Evolutionary conservation across 306 rosid species (phyloP), one percentile per base, ranked within the genome.

Genomic region (cucumber (Cucumis sativus)): DNA sequence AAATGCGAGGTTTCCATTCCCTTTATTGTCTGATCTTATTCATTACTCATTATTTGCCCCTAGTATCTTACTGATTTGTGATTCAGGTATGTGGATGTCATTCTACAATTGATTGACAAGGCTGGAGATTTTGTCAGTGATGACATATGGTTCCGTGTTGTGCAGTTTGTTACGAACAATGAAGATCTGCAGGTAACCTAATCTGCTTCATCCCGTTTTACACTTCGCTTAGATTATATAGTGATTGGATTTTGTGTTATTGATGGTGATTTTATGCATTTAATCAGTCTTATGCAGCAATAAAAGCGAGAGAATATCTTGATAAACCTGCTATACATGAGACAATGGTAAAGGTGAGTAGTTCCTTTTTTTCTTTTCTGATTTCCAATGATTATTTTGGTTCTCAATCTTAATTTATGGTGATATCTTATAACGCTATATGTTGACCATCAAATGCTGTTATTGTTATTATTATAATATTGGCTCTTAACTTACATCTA

Each of bases 101-200:
- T 96, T 82, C 99, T 96, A 81, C 99, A 96, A 86, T 86, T 96
- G 89, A 96, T 96, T 83, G 99, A 96, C 88, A 96, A 96, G 92
- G 99, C 99, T 3, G 99, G 98, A 80, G 99, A 96, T 83, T 96
- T 96, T 87, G 99, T 96, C 40, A 96, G 99, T 14, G 99, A 96
- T 79, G 99, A 96, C 87, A 96, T 96, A 77, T 96, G 99, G 99
- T 96, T 92, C 84, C 97, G 99, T 76, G 99, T 96, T 79, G 99
- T 96, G 80, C 99, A 96, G 81, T 96, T 96, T 83, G 99, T 96
- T 82, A 92, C 98, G 57, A 96, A 96, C 86, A 96, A 96, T 77
- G 99, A 96, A 86, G 99, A 96, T 79, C 89, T 96, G 77, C 99
- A 96, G 99, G 99, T 96, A 69, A 80, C 87, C 69, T 82, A 78